These are phyloP conservation scores for Saksenaea oblongispora DNA, from an alignment of 371 early-diverging fungal species.

Conservation along the genomic window DNA sequence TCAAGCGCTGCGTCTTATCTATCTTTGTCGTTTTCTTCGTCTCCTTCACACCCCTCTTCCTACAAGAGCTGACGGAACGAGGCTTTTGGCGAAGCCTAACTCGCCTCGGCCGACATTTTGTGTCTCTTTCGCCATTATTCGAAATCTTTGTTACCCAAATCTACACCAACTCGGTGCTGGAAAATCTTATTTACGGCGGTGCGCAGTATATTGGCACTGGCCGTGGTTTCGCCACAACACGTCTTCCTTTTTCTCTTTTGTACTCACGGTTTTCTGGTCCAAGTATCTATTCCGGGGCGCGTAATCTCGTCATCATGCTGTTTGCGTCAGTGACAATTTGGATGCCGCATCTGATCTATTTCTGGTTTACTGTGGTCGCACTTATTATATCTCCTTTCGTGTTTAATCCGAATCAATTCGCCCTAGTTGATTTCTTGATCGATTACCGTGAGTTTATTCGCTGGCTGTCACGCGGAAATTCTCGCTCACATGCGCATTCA, in stretches of 20 bases:
- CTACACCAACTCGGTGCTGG: slow-evolving; percentile 81
- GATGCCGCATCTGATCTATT: slow-evolving; percentile 79
- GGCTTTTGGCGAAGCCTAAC: slow-evolving; percentile 76
- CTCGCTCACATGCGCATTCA: slow-evolving; percentile 71
- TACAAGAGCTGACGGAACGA: slow-evolving; percentile 86
- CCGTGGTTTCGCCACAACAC: slow-evolving; percentile 89
- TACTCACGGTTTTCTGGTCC: slow-evolving; percentile 81
- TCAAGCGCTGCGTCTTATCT: slow-evolving; percentile 78
- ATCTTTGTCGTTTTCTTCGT: slow-evolving; percentile 80
- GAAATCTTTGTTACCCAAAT: slow-evolving; percentile 92
- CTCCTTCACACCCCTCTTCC: slow-evolving; percentile 82
- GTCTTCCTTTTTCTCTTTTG: slow-evolving; percentile 75
- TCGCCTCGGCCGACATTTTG: slow-evolving; percentile 80
- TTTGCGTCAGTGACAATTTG: slow-evolving; percentile 75
- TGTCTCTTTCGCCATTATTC: slow-evolving; percentile 85
- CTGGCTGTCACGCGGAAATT: slow-evolving; percentile 83
- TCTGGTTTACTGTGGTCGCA: slow-evolving; percentile 83
- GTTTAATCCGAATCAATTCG: slow-evolving; percentile 86
- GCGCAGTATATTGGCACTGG: slow-evolving; percentile 91
- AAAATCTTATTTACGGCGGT: slow-evolving; percentile 83
- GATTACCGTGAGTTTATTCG: slow-evolving; percentile 82
- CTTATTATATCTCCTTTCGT: slow-evolving; percentile 78
- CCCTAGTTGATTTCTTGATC: slow-evolving; percentile 71
- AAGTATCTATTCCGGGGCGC: slow-evolving; percentile 79
- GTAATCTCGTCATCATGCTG: slow-evolving; percentile 69